These are phyloP conservation scores for Mangifera indica DNA, from an alignment of 345 rosid genomes.

Conservation along the genomic window DNA sequence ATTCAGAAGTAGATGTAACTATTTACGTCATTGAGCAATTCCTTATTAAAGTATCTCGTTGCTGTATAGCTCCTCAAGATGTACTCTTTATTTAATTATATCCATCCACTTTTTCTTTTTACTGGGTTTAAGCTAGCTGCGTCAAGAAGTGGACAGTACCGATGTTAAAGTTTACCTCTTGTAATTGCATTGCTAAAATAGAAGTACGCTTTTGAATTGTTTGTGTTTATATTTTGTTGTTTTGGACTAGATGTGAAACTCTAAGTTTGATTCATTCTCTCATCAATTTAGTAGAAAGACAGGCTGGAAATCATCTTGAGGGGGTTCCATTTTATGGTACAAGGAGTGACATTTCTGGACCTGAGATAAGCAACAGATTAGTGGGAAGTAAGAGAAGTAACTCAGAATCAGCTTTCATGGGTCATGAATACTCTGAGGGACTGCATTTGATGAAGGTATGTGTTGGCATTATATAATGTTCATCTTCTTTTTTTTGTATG, in stretches of 20 bases:
- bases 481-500: constrained; percentile 4
- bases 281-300: constrained; percentile 51
- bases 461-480: constrained; percentile 8
- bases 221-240: constrained; percentile 16
- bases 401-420: constrained; percentile 63
- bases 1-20: not conserved
- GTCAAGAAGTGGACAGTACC: not conserved
- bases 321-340: constrained; percentile 81
- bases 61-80: constrained; percentile 5
- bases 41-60: not conserved
- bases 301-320: constrained; percentile 65
- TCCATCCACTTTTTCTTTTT: not conserved
- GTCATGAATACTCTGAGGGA: constrained; percentile 68
- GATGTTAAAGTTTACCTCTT: constrained; percentile 15
- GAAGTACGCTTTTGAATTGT: not conserved
- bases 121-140: not conserved
- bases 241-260: constrained; percentile 12
- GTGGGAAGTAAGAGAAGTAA: constrained; percentile 74
- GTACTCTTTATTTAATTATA: not conserved
- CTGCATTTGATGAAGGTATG: constrained; percentile 78
- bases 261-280: constrained; percentile 31
- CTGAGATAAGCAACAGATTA: constrained; percentile 61
- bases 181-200: constrained; percentile 4
- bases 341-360: constrained; percentile 64
- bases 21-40: constrained; percentile 1